These are phyloP conservation scores for Tulasnella sp. DNA, from an alignment of 768 basidiomycete genomes.

Conservation along the genomic window DNA sequence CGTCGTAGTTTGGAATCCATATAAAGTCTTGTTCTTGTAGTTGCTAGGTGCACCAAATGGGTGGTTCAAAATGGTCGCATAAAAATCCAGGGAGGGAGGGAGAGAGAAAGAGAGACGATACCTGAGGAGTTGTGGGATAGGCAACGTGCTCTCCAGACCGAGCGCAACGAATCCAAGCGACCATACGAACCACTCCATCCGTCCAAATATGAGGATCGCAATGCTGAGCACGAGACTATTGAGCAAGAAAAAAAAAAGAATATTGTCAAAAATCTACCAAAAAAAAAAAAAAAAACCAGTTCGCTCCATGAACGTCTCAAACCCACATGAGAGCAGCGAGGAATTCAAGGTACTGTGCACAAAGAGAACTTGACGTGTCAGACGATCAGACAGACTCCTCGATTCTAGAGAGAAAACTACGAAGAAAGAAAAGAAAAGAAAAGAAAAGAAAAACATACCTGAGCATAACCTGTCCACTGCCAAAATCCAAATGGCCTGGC, in stretches of 20 bases:
- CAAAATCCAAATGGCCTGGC: slow-evolving; percentile 64
- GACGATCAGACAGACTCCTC: too few relatives aligned
- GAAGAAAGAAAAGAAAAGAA: background rate
- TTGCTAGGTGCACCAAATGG: slow-evolving; percentile 40
- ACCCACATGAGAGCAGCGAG: slow-evolving; percentile 65
- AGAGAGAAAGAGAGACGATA: too few relatives aligned
- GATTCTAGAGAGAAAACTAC: too few relatives aligned
- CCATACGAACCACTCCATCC: slow-evolving; percentile 45
- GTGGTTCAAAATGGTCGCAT: too few relatives aligned
- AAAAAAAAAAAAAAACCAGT: too few relatives aligned
- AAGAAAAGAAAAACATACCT: background rate
- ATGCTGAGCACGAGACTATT: slow-evolving; percentile 55
- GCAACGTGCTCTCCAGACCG: slow-evolving; percentile 77
- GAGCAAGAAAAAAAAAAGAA: too few relatives aligned
- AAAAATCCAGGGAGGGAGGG: too few relatives aligned
- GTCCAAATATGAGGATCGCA: slow-evolving; percentile 60
- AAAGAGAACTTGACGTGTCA: too few relatives aligned
- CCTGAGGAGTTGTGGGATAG: slow-evolving; percentile 77
- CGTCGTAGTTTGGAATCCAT: slow-evolving; percentile 76
- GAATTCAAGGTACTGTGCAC: slow-evolving; percentile 79
- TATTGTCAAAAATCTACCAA: too few relatives aligned
- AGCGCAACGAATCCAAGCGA: slow-evolving; percentile 65
- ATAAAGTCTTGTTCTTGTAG: slow-evolving; percentile 63
- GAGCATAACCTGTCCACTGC: slow-evolving; percentile 67
- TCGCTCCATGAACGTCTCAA: background rate